Percentiles rank a stretch among this genome's conserved stretches.
Conservation (phyloP, 352 stramenopile species). For the Thraustochytrium striatum region DNA sequence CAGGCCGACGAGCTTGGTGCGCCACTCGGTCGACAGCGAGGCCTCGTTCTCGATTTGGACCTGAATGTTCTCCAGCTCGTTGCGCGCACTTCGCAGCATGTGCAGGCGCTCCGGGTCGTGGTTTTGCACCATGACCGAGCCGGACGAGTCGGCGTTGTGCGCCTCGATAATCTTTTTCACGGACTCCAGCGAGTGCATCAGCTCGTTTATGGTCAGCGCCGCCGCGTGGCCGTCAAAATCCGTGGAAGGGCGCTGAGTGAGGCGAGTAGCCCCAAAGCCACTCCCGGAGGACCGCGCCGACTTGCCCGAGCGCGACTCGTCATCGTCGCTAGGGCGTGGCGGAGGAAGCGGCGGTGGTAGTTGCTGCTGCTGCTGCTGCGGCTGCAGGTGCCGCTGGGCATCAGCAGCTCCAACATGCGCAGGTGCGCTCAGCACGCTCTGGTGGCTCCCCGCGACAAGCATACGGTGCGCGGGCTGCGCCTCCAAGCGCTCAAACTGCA, state of each 20-base stretch:
- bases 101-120: constrained; percentile 20
- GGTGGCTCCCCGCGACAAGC: background rate
- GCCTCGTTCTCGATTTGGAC: constrained; percentile 16
- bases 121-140: constrained; percentile 11
- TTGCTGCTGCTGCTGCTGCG: background rate
- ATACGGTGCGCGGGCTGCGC: background rate
- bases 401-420: too few species aligned
- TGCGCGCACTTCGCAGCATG: constrained; percentile 15
- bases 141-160: background rate
- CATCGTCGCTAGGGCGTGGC: background rate
- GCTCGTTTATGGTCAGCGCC: constrained; percentile 38
- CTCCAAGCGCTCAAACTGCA: constrained; percentile 21
- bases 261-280: too few species aligned
- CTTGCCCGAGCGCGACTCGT: too few species aligned
- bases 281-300: too few species aligned
- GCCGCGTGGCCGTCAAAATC: constrained; percentile 35
- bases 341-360: background rate
- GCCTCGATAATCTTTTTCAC: constrained; percentile 37
- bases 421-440: too few species aligned
- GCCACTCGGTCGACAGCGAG: constrained; percentile 14
- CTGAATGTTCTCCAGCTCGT: constrained; percentile 32
- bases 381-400: background rate
- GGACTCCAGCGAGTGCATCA: constrained; percentile 34
- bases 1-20: constrained; percentile 31
- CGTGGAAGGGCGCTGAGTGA: background rate